phyloP scores from a whole-genome alignment of 148 eudicot species.

The Agrostemma githago region DNA sequence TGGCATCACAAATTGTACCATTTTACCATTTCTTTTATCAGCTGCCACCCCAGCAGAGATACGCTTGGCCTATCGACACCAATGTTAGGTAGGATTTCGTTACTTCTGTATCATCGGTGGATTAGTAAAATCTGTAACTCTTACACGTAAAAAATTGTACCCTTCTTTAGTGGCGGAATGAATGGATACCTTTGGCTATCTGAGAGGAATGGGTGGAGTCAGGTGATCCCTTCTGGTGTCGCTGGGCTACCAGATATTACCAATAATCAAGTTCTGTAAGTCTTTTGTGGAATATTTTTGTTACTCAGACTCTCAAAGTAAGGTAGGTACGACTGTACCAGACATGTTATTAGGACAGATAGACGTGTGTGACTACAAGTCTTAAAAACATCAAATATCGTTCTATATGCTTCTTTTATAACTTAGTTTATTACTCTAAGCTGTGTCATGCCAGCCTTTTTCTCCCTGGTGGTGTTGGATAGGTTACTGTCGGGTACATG shows the following conservation, averaged over 20 bases:
- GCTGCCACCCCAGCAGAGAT: conserved; percentile 45
- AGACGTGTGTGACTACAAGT: neutral
- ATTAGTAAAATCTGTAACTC: neutral
- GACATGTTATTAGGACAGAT: no score
- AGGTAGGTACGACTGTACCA: no score
- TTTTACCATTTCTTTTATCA: conserved; percentile 49
- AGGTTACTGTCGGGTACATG: neutral
- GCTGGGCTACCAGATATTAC: conserved; percentile 54
- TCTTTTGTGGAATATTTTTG: conserved; percentile 10
- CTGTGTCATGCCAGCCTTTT: neutral
- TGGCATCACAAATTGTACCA: conserved; percentile 48
- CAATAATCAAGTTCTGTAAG: conserved; percentile 71
- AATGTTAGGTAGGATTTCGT: conserved; percentile 49
- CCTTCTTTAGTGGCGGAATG: conserved; percentile 64
- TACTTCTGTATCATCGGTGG: neutral
- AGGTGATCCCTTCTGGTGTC: conserved; percentile 55
- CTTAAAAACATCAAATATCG: neutral
- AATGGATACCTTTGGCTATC: conserved; percentile 82
- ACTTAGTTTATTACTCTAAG: neutral
- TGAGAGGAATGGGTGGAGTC: conserved; percentile 66
- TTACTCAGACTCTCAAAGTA: neutral
- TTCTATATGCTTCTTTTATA: neutral
- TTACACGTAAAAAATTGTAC: neutral
- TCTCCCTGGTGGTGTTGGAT: neutral
- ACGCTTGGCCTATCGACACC: conserved; percentile 55